Base-by-base conservation (phyloP, 2,329 filamentous ascomycete species). In the Dryadomyces quercivorus region DNA sequence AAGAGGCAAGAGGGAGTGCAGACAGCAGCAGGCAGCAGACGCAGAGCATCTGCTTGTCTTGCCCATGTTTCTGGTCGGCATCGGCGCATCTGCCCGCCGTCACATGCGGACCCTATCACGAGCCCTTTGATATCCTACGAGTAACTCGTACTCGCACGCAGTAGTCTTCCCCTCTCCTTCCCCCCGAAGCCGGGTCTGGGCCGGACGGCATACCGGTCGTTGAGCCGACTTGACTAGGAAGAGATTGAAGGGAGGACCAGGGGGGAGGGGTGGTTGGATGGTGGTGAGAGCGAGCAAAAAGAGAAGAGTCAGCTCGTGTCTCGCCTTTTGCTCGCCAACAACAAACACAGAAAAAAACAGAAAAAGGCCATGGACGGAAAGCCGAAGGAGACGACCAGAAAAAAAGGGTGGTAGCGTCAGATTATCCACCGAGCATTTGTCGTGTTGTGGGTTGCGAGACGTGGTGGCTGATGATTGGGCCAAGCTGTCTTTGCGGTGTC, bases 401-500 rank as follows among this genome's bases (percentile, higher is more conserved):
- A 8, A 22, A 45, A 40, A 50, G n/a, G 18, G 26, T 51, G 21
- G 47, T 53, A 43, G 51, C 47, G 43, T 26, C 36, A 48, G 54
- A 50, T 36, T 36, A 44, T 16, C 50, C 50, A 52, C 42, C 42
- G 42, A 22, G 21, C 31, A 51, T n/a, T 43, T 56, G 53, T 34
- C 15, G 38, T 43, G 38, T 13, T 44, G 50, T 51, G 57, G 46
- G 54, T 52, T 57, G 56, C 50, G 57, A 58, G 58, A 59, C 58
- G 58, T 59, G 58, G 57, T 59, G 55, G 21, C 22, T 40, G 46
- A 16, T 58, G 58, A 59, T 59, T 59, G 58, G 58, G 34, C 49
- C 34, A 52, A n/a, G 5, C 18, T 38, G 50, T 13, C n/a, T 44
- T 34, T 47, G 31, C 16, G 44, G 18, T 20, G 42, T 40, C 36